Base-by-base conservation (phyloP, 257 asterid genomes). In the Gentiana straminea region DNA sequence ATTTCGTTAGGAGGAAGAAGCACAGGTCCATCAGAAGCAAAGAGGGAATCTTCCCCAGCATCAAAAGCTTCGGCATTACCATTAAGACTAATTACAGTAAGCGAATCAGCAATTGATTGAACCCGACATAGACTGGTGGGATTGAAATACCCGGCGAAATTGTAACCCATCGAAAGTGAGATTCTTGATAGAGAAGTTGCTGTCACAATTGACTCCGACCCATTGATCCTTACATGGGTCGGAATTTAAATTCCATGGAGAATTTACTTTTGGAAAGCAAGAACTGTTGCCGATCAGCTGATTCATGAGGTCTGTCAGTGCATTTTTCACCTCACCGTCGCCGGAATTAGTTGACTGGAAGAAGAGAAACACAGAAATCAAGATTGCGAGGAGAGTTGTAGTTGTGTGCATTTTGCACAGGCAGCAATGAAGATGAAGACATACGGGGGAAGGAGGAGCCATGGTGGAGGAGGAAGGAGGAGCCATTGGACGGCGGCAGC, bases 1-100 rank as follows among this genome's bases (percentile, higher is more conserved):
- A 86, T 81, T 66, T 84, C 89, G 67, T 49, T 64, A 33, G 94
- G 94, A 63, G 96, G 94, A 49, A 86, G 95, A 46, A 89, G 95
- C 45, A 84, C 63, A 54, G 95, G 84, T 6, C 95, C 95, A 55
- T 81, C 95, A 10, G 46, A 41, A 35, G 85, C 43, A 32, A 81
- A 94, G 52, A 83, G 89, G 35, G 83, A 60, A 72, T 77, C 93
- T 2, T 70, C 81, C 68, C 73, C 84, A 39, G 64, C 13, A 64
- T 71, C 67, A 41, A 67, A 86, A 39, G 86, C 63, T 51, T 70
- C 72, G 37, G 82, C 94, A 62, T 57, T 79, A 9, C 65, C 55
- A 7, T 77, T 43, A 2, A 84, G 61, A 57, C 71, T 72, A 32
- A 84, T 54, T 9, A 52, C 54, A 13, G 54, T 7, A 7, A 81